phyloP scores from a whole-genome alignment of 2,329 filamentous ascomycete genomes.

The Pochonia chlamydosporia region DNA sequence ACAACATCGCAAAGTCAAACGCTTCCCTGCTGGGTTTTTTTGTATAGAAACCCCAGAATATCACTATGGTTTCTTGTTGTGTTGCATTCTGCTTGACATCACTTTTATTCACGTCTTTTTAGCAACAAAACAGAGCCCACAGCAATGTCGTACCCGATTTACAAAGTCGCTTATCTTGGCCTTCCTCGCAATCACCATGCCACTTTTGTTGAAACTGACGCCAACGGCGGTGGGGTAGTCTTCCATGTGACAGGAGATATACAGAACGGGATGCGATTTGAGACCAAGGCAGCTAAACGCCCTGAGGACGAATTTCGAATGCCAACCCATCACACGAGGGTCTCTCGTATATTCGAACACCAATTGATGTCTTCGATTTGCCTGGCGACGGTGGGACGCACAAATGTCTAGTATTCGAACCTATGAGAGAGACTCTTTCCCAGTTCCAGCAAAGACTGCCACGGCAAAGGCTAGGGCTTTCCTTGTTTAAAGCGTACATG shows the following conservation, averaged over 20 bases:
- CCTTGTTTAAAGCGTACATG: background rate
- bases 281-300: conserved; percentile 12
- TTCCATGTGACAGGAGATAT: conserved; percentile 26
- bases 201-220: conserved; percentile 17
- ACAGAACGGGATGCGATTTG: conserved; percentile 22
- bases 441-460: background rate
- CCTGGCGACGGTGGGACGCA: background rate
- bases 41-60: too few species aligned
- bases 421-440: background rate
- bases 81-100: too few species aligned
- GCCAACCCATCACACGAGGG: background rate
- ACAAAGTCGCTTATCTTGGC: conserved; percentile 3
- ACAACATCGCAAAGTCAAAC: too few species aligned
- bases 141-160: conserved; percentile 8
- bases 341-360: background rate
- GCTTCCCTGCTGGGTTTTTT: too few species aligned
- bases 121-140: too few species aligned
- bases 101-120: too few species aligned
- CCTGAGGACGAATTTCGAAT: too few species aligned
- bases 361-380: background rate
- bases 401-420: background rate
- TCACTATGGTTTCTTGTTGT: too few species aligned
- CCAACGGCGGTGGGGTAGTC: background rate
- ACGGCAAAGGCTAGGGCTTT: background rate
- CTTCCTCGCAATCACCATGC: conserved; percentile 18